Base-by-base conservation (phyloP, 148 eudicot species). In the Beta vulgaris region DNA sequence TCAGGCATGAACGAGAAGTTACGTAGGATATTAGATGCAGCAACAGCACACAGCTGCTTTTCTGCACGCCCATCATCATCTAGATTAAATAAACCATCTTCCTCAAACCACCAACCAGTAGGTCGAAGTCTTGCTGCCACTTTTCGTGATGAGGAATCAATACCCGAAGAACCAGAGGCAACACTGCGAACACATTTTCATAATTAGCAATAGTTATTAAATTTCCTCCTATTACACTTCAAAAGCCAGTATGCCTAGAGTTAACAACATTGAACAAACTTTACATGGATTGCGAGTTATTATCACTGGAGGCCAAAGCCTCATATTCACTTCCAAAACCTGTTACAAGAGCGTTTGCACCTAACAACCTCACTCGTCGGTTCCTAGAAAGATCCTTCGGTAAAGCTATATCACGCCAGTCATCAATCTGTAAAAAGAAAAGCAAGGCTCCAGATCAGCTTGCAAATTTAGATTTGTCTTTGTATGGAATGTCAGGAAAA, bases 1-100 rank as follows among this genome's bases (percentile, higher is more conserved):
- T 95, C 97, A 64, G 91, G 79, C 99, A 95, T 95, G 79, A 90
- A 92, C 36, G 99, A 95, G 69, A 95, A 92, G 81, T 95, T 95
- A 34, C 97, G 96, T 43, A 95, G 82, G 68, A 95, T 88, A 83
- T 92, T 95, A 44, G 99, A 95, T 74, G 97, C 97, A 77, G 94
- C 93, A 87, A 90, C 88, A 79, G 97, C 97, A 92, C 93, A 92
- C 58, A 78, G 93, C 88, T 95, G 99, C 82, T 92, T 92, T 80
- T 95, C 97, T 37, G 83, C 83, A 44, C 96, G 91, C 40, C 97
- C 99, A 69, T 95, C 99, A 42, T 95, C 99, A 72, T 95, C 97
- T 74, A 89, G 76, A 79, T 95, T 95, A 76, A 95, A 95, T 62
- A 95, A 73, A 78, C 97, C 96, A 86, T 95, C 97, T 80, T 95